Percentiles rank a stretch among this genome's conserved stretches.
Evolutionary conservation across 148 eudicot species (phyloP).

Genomic region (Rhododendron griersonianum): DNA sequence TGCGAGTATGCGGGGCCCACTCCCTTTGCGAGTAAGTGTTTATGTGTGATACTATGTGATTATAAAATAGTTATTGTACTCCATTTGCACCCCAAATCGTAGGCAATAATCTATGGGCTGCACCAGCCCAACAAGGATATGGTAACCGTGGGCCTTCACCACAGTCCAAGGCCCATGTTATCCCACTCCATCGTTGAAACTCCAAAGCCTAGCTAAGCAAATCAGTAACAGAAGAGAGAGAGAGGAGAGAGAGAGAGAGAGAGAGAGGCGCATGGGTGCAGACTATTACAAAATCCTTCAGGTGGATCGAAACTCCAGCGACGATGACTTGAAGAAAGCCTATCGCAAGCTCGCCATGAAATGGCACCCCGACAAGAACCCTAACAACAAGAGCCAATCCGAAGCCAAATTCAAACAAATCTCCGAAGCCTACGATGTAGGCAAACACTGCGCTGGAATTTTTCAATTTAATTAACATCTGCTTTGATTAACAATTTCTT

Average conservation of each 20-base stretch:
- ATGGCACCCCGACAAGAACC: constrained; percentile 80
- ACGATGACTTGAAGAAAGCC: constrained; percentile 63
- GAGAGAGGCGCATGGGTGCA: neutral
- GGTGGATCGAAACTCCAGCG: constrained; percentile 52
- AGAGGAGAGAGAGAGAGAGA: neutral
- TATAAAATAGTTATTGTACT: no score
- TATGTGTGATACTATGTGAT: no score
- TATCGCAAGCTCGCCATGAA: constrained; percentile 73
- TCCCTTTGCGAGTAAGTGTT: no score
- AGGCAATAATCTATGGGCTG: neutral
- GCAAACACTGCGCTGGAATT: neutral
- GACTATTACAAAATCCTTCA: constrained; percentile 64
- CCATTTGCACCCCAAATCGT: no score
- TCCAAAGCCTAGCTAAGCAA: neutral
- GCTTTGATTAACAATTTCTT: neutral
- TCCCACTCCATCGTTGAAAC: neutral
- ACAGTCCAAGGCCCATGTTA: neutral
- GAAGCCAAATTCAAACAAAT: constrained; percentile 82
- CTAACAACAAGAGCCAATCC: constrained; percentile 61
- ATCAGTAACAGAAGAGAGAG: neutral
- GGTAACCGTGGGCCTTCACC: neutral
- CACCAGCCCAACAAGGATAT: neutral
- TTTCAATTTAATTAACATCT: neutral
- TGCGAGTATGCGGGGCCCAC: no score
- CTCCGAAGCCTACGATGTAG: constrained; percentile 73